Evolutionary conservation across 2,329 filamentous ascomycete species (phyloP).

Genomic region (Colletotrichum sansevieriae): DNA sequence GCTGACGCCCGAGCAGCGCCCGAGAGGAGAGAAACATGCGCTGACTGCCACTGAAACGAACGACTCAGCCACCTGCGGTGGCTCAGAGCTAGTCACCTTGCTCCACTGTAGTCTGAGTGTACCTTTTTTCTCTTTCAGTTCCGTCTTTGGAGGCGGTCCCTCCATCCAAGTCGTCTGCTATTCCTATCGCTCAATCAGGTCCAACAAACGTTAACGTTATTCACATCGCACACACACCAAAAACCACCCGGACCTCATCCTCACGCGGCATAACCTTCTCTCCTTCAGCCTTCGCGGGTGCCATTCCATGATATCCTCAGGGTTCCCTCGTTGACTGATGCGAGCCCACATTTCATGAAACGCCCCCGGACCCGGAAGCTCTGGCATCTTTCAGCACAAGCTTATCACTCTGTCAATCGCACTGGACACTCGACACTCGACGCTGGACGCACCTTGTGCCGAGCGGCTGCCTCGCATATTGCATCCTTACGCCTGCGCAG

Average conservation of each 20-base stretch:
- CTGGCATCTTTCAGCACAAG: constrained; percentile 42
- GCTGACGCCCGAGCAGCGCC: constrained; percentile 38
- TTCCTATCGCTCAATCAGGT: constrained; percentile 32
- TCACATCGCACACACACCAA: constrained; percentile 34
- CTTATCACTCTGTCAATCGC: constrained; percentile 28
- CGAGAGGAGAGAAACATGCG: constrained; percentile 21
- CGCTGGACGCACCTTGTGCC: constrained; percentile 22
- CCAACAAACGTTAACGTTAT: constrained; percentile 21
- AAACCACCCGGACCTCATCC: constrained; percentile 32
- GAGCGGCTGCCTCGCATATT: constrained; percentile 28
- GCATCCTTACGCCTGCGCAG: constrained; percentile 9
- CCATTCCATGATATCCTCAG: constrained; percentile 23
- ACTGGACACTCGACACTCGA: not conserved
- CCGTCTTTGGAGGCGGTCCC: not conserved
- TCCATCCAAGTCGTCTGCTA: constrained; percentile 16
- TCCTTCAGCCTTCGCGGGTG: constrained; percentile 19
- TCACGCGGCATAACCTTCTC: constrained; percentile 25
- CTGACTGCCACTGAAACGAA: constrained; percentile 36
- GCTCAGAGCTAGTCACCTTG: constrained; percentile 35
- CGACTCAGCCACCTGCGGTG: constrained; percentile 40
- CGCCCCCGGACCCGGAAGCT: constrained; percentile 42
- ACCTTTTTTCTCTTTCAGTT: no score
- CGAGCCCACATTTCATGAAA: constrained; percentile 42
- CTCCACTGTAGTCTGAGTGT: constrained; percentile 21
- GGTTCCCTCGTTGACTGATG: constrained; percentile 35